Conservation (phyloP, 441 rosid species). For the Pelargonium fulgidum region DNA sequence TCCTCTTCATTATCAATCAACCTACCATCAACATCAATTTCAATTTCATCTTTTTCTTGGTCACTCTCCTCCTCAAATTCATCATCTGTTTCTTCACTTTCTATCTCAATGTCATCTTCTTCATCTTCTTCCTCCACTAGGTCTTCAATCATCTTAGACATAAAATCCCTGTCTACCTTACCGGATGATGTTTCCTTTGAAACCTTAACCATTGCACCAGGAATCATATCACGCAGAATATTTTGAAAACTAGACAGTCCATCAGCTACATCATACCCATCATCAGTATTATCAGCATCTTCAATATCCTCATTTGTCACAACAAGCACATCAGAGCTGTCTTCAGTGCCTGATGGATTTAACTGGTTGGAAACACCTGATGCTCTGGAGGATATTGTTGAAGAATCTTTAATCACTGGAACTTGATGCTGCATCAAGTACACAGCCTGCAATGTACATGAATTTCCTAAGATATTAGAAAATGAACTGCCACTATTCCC, state of each 20-base stretch:
- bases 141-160: constrained; percentile 80
- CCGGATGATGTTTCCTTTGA: constrained; percentile 73
- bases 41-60: constrained; percentile 50
- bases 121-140: constrained; percentile 66
- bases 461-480: constrained; percentile 15
- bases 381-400: constrained; percentile 38
- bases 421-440: constrained; percentile 60
- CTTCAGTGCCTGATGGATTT: constrained; percentile 54
- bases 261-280: constrained; percentile 57
- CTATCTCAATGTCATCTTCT: constrained; percentile 51
- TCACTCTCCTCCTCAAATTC: constrained; percentile 49
- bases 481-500: background rate
- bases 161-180: constrained; percentile 74
- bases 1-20: constrained; percentile 48
- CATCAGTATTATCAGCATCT: constrained; percentile 56
- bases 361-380: constrained; percentile 35
- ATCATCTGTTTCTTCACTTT: constrained; percentile 54
- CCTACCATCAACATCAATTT: constrained; percentile 46
- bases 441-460: constrained; percentile 55
- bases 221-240: constrained; percentile 78
- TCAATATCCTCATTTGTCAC: constrained; percentile 56
- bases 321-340: constrained; percentile 41
- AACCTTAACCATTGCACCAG: constrained; percentile 80
- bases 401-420: constrained; percentile 40
- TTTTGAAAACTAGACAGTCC: constrained; percentile 67